Evolutionary conservation across 176 grass and related monocot species (phyloP).

Genomic region (Oryza meridionalis): DNA sequence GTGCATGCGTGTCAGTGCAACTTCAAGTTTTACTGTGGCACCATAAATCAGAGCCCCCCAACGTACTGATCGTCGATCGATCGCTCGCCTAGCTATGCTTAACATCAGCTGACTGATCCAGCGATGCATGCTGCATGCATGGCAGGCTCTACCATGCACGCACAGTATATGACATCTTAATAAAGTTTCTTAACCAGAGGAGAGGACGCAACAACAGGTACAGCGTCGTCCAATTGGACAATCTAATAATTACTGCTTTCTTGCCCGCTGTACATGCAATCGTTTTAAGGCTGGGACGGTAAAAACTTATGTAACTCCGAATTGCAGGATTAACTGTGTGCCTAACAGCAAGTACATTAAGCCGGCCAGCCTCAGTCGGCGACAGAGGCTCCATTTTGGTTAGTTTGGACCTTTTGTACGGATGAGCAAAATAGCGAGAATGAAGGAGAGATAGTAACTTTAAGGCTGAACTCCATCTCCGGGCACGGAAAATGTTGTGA

Average conservation of each 20-base stretch:
- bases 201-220: background rate
- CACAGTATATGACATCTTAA: background rate
- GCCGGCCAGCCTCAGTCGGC: no score
- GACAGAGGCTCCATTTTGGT: no score
- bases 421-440: no score
- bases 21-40: conserved; percentile 32
- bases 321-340: background rate
- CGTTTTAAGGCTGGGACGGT: conserved; percentile 10
- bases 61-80: conserved; percentile 19
- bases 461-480: no score
- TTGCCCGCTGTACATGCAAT: background rate
- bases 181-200: no score
- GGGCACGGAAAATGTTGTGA: no score
- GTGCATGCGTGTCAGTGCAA: conserved; percentile 31
- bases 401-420: no score
- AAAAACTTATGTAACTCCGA: background rate
- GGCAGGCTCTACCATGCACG: background rate
- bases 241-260: background rate
- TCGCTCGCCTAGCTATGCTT: background rate
- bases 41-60: conserved; percentile 15
- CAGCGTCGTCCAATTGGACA: background rate
- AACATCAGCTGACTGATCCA: background rate
- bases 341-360: no score
- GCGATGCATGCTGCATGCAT: background rate
- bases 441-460: no score